phyloP scores from a whole-genome alignment of 768 basidiomycete species.

The Mycena vulgaris region DNA sequence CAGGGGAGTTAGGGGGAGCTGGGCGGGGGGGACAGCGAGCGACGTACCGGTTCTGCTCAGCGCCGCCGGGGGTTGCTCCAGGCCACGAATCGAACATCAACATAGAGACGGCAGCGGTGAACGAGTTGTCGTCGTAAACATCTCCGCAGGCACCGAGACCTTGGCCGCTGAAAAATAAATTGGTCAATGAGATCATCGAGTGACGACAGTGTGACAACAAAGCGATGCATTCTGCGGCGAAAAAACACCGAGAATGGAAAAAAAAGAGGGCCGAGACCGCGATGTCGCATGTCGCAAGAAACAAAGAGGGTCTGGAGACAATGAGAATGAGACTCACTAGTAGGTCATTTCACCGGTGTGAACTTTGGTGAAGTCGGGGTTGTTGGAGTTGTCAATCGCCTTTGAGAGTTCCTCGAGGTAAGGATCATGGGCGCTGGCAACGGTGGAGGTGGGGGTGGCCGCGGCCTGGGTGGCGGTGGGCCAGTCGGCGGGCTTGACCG shows the following conservation, averaged over 20 bases:
- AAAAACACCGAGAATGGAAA: neutral
- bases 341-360: conserved; percentile 50
- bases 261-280: neutral
- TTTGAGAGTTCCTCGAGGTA: conserved; percentile 48
- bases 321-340: conserved; percentile 45
- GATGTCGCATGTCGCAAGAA: too few species aligned
- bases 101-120: conserved; percentile 49
- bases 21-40: neutral
- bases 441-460: conserved; percentile 41
- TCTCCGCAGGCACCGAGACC: conserved; percentile 51
- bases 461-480: conserved; percentile 45
- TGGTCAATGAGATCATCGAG: conserved; percentile 11
- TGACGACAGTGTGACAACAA: neutral
- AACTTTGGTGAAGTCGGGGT: conserved; percentile 40
- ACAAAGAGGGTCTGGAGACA: neutral
- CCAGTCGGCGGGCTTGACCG: conserved; percentile 44
- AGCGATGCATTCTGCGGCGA: conserved; percentile 6
- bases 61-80: conserved; percentile 40
- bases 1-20: neutral
- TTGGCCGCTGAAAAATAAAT: conserved; percentile 41
- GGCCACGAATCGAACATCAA: conserved; percentile 45
- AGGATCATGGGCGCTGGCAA: conserved; percentile 45
- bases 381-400: conserved; percentile 45
- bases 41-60: conserved; percentile 45
- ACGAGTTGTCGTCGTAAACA: conserved; percentile 48